Conservation (phyloP, 441 rosid species). For the Populus tomentosa region DNA sequence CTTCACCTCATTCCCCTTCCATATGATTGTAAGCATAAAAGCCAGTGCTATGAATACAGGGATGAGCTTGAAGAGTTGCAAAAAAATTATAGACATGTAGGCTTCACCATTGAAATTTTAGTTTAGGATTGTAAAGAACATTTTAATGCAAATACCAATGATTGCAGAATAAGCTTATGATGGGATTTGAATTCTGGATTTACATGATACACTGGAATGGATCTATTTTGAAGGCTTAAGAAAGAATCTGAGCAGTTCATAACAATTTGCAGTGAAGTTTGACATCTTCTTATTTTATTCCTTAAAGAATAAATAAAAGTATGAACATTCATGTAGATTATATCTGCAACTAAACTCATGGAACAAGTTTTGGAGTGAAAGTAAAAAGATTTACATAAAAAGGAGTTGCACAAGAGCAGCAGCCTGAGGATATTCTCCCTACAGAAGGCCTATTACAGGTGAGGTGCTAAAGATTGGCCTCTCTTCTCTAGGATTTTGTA, state of each 20-base stretch:
- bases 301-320: not conserved
- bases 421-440: slow-evolving; percentile 7
- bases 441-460: slow-evolving; percentile 43
- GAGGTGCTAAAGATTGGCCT: slow-evolving; percentile 44
- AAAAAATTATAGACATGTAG: not conserved
- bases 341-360: slow-evolving; percentile 9
- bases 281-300: slow-evolving; percentile 4
- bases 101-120: not conserved
- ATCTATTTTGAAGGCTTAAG: not conserved
- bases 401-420: not conserved
- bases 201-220: not conserved
- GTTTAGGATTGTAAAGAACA: not conserved
- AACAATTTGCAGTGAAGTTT: not conserved
- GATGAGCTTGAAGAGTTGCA: not conserved
- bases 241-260: not conserved
- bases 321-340: not conserved
- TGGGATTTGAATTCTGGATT: not conserved
- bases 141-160: not conserved
- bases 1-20: not conserved
- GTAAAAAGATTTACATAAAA: slow-evolving; percentile 19
- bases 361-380: not conserved
- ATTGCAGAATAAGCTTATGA: not conserved
- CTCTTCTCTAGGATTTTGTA: slow-evolving; percentile 33
- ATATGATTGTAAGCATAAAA: not conserved
- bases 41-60: not conserved